phyloP scores from a whole-genome alignment of 805 yeast genomes.

The Brettanomyces naardenensis region DNA sequence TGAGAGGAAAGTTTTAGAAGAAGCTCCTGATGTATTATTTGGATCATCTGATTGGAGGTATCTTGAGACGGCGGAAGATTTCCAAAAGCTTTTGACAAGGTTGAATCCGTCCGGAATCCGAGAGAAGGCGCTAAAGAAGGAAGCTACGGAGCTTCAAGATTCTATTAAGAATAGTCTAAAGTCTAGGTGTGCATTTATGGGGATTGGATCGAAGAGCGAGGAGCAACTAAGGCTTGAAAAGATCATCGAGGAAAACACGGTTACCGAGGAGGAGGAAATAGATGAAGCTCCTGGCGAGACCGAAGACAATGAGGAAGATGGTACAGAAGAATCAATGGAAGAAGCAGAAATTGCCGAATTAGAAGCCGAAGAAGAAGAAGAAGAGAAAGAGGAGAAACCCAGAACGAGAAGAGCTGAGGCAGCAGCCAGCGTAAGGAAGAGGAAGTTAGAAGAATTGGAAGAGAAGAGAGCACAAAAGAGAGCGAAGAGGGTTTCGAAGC shows the following conservation, averaged over 20 bases:
- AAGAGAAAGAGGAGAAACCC: conserved; percentile 15
- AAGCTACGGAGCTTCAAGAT: conserved; percentile 44
- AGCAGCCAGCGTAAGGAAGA: conserved; percentile 5
- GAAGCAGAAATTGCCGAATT: conserved; percentile 5
- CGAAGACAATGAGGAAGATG: conserved; percentile 14
- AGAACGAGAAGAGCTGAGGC: conserved; percentile 7
- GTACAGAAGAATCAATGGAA: conserved; percentile 4
- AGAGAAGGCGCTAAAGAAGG: conserved; percentile 60
- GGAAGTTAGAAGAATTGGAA: conserved; percentile 8
- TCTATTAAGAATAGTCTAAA: conserved; percentile 46
- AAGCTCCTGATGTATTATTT: conserved; percentile 47
- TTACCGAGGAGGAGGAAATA: conserved; percentile 14
- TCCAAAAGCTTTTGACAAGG: conserved; percentile 54
- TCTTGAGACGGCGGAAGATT: conserved; percentile 52
- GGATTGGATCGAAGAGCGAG: conserved; percentile 32
- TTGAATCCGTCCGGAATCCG: conserved; percentile 68
- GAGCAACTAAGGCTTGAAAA: conserved; percentile 35
- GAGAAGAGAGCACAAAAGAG: conserved; percentile 24
- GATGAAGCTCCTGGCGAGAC: too few species aligned
- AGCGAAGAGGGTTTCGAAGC: conserved; percentile 24
- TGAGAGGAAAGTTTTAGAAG: conserved; percentile 64
- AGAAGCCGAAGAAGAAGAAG: conserved; percentile 28
- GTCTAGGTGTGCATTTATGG: conserved; percentile 50
- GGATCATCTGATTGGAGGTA: conserved; percentile 59
- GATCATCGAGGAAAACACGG: conserved; percentile 31